phyloP scores from a whole-genome alignment of 345 rosid genomes.

The Noccaea bulbosa region DNA sequence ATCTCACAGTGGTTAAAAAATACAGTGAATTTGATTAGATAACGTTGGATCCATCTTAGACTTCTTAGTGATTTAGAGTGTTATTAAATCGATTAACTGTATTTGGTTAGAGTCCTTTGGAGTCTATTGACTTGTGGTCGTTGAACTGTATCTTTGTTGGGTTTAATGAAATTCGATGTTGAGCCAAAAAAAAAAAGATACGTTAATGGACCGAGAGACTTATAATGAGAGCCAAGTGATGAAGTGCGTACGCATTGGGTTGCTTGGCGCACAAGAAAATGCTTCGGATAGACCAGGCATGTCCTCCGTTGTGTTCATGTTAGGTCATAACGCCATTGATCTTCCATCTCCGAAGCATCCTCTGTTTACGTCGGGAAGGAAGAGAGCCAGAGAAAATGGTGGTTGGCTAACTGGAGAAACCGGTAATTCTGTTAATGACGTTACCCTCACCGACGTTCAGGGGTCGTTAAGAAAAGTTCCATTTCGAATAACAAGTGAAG shows the following conservation, averaged over 20 bases:
- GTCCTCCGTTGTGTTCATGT: conserved; percentile 56
- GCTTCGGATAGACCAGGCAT: conserved; percentile 55
- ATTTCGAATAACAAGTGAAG: conserved; percentile 1
- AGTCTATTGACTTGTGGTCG: too few relatives aligned
- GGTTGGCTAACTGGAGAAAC: conserved; percentile 20
- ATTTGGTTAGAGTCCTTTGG: too few relatives aligned
- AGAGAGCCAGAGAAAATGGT: neutral
- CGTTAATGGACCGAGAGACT: conserved; percentile 31
- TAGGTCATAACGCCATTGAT: conserved; percentile 39
- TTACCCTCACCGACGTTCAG: conserved; percentile 42
- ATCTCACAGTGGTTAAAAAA: too few relatives aligned
- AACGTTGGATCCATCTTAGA: too few relatives aligned
- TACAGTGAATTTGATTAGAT: too few relatives aligned
- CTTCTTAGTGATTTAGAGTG: too few relatives aligned
- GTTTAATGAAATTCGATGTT: too few relatives aligned
- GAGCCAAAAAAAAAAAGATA: too few relatives aligned
- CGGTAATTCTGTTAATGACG: conserved; percentile 40
- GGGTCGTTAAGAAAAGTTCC: conserved; percentile 40
- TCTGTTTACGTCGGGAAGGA: conserved; percentile 44
- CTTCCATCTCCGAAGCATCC: conserved; percentile 58
- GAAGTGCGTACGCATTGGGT: conserved; percentile 63
- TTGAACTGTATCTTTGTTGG: too few relatives aligned
- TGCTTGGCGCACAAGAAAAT: conserved; percentile 65
- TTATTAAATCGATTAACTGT: too few relatives aligned
- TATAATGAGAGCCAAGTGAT: conserved; percentile 38